phyloP scores from a whole-genome alignment of 768 basidiomycete species.

The Phanerodontia chrysosporium region DNA sequence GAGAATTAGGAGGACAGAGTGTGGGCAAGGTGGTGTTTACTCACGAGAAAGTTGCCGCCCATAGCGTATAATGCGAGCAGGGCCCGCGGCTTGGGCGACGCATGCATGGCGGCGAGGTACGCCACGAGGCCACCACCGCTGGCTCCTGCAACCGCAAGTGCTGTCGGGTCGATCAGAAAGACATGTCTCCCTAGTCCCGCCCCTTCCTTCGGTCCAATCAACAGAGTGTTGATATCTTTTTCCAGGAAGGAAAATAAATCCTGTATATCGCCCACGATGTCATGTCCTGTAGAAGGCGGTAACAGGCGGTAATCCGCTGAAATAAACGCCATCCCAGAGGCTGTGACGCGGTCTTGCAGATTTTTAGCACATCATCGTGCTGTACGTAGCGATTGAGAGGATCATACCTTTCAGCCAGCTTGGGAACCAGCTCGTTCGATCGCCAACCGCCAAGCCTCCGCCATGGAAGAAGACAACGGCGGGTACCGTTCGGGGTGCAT shows the following conservation, averaged over 20 bases:
- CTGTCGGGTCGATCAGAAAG: conserved; percentile 34
- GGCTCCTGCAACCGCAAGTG: conserved; percentile 50
- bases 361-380: background rate
- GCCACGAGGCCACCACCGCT: conserved; percentile 65
- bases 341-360: conserved; percentile 39
- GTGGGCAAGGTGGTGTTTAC: conserved; percentile 7
- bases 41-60: conserved; percentile 54
- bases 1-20: background rate
- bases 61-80: conserved; percentile 57
- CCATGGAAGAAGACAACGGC: conserved; percentile 41
- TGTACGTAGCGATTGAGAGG: background rate
- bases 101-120: conserved; percentile 55
- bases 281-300: conserved; percentile 47
- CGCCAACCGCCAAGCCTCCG: conserved; percentile 59
- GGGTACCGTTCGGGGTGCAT: conserved; percentile 19
- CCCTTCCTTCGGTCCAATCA: background rate
- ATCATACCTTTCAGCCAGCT: conserved; percentile 58
- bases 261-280: conserved; percentile 53
- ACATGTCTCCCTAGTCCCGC: background rate
- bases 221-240: conserved; percentile 14
- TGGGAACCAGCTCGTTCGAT: conserved; percentile 59
- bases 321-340: conserved; percentile 51
- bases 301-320: conserved; percentile 63
- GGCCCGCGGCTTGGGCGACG: conserved; percentile 48
- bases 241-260: conserved; percentile 50